phyloP scores from a whole-genome alignment of 345 rosid genomes.

The Ceriops decandra region DNA sequence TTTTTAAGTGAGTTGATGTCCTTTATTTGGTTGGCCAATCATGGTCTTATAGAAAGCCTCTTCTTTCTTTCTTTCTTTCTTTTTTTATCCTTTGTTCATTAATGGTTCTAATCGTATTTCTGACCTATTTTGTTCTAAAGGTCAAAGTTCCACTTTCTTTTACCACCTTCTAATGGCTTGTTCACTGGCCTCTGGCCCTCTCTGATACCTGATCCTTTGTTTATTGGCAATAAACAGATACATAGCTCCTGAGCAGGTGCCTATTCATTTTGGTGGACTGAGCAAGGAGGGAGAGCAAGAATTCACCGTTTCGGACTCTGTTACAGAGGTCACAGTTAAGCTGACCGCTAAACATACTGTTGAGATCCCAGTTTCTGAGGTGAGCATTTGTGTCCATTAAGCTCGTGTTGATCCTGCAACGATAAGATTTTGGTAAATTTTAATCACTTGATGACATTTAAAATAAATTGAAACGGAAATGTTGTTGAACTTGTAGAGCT shows the following conservation, averaged over 20 bases:
- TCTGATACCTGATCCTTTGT: background rate
- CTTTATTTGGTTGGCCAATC: background rate
- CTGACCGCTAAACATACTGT: constrained; percentile 34
- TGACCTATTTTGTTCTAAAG: background rate
- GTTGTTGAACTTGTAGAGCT: constrained; percentile 15
- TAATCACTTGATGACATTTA: too few species aligned
- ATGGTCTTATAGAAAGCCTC: background rate
- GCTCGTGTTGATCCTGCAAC: constrained; percentile 1
- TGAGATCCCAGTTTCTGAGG: constrained; percentile 43
- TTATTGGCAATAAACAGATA: constrained; percentile 28
- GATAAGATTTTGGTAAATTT: too few species aligned
- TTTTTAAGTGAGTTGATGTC: constrained; percentile 40
- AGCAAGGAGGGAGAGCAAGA: constrained; percentile 42
- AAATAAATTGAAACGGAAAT: too few species aligned
- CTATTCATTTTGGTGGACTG: constrained; percentile 49
- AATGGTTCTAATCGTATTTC: background rate
- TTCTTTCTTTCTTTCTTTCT: background rate
- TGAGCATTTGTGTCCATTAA: background rate
- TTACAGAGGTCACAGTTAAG: constrained; percentile 37
- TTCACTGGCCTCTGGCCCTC: background rate
- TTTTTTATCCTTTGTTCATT: background rate
- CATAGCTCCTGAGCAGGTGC: constrained; percentile 43
- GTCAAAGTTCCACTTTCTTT: background rate
- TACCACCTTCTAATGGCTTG: background rate
- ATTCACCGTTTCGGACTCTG: constrained; percentile 33